Evolutionary conservation across 768 basidiomycete genomes (phyloP).

Genomic region (Amanita thiersii): DNA sequence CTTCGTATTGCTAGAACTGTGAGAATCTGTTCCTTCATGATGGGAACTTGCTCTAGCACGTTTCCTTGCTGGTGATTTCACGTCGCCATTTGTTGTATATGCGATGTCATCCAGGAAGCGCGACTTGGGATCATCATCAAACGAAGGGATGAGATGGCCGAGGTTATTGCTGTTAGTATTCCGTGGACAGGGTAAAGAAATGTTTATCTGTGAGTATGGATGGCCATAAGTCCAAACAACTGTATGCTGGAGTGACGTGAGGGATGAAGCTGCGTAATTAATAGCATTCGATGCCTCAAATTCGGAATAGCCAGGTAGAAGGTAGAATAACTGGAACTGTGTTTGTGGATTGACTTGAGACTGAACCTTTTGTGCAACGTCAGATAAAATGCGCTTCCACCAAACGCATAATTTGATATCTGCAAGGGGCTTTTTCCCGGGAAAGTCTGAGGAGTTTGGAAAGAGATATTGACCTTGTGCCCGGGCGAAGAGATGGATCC

Average conservation of each 20-base stretch:
- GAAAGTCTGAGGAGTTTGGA: constrained; percentile 69
- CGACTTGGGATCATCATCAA: constrained; percentile 96
- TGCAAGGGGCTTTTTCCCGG: constrained; percentile 63
- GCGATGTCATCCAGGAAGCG: constrained; percentile 91
- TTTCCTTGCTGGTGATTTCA: constrained; percentile 58
- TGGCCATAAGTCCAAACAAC: constrained; percentile 70
- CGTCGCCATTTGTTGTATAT: constrained; percentile 52
- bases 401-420: constrained; percentile 82
- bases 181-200: constrained; percentile 35
- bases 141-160: constrained; percentile 76
- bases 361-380: constrained; percentile 38
- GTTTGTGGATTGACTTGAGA: constrained; percentile 19
- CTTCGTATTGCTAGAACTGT: constrained; percentile 11
- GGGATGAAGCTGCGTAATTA: constrained; percentile 23
- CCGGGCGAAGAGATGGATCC: constrained; percentile 87
- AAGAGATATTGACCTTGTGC: constrained; percentile 92
- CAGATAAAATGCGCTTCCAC: constrained; percentile 79
- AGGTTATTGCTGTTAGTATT: constrained; percentile 34
- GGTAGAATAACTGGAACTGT: constrained; percentile 39
- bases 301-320: constrained; percentile 64
- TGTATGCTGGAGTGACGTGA: constrained; percentile 9
- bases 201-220: constrained; percentile 56
- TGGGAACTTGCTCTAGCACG: constrained; percentile 32
- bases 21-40: constrained; percentile 13
- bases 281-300: constrained; percentile 59